Conservation (phyloP, 495 filamentous ascomycete species). For the Thermothielavioides terrestris region DNA sequence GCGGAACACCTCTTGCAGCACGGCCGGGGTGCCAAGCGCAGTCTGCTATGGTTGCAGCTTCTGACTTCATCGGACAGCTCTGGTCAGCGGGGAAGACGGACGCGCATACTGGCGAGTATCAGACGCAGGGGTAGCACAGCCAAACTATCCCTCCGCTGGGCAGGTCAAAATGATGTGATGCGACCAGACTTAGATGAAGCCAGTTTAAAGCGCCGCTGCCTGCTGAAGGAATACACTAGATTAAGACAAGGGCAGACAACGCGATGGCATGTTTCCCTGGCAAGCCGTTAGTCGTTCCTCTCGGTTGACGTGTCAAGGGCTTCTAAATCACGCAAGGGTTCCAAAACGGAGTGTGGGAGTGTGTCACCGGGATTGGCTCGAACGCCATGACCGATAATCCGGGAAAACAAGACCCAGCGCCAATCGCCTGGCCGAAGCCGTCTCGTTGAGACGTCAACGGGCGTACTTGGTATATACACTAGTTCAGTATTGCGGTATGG, state of each 20-base stretch:
- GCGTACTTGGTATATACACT: too few species aligned
- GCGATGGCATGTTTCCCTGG: conserved; percentile 12
- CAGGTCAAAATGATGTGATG: too few species aligned
- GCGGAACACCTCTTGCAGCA: background rate
- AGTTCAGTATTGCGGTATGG: background rate
- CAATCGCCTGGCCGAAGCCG: conserved; percentile 5
- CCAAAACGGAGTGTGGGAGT: background rate
- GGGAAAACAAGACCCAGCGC: conserved; percentile 4
- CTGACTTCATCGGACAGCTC: too few species aligned
- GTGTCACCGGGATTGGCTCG: conserved; percentile 7
- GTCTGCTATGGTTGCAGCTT: too few species aligned
- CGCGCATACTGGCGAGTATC: too few species aligned
- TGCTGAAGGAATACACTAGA: too few species aligned
- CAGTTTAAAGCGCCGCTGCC: too few species aligned
- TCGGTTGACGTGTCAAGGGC: conserved; percentile 2
- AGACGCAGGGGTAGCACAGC: too few species aligned
- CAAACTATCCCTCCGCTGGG: too few species aligned
- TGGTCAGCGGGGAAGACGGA: too few species aligned
- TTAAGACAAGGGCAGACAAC: background rate
- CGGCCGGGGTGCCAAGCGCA: too few species aligned
- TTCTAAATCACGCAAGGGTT: conserved; percentile 21
- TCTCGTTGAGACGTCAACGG: background rate
- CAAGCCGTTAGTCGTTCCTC: background rate
- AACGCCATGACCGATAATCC: conserved; percentile 17
- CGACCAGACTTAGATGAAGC: too few species aligned